These are phyloP conservation scores for Ploettnerulaceae sp. DNA, from an alignment of 2,329 filamentous ascomycete genomes.

Conservation along the genomic window DNA sequence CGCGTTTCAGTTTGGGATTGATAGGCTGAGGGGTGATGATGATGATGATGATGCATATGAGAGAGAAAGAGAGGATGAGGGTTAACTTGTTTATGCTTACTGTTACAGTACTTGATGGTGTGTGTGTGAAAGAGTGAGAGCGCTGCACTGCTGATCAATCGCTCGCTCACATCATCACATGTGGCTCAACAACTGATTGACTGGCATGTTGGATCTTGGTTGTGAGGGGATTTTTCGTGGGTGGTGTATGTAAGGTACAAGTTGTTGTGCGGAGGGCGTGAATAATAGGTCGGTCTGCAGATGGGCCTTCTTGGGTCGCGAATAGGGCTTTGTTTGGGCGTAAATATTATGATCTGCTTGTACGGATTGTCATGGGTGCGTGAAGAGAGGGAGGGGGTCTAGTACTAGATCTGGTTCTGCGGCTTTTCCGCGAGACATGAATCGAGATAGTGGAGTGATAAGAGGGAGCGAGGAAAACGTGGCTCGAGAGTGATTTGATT, in stretches of 20 bases:
- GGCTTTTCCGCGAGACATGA: constrained; percentile 3
- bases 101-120: too few species aligned
- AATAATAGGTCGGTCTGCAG: constrained; percentile 13
- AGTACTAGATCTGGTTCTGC: constrained; percentile 15
- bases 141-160: neutral
- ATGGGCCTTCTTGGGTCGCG: constrained; percentile 6
- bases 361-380: neutral
- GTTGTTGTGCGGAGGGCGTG: constrained; percentile 1
- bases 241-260: constrained; percentile 3
- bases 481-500: neutral
- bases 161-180: too few species aligned
- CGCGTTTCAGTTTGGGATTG: too few species aligned
- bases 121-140: too few species aligned
- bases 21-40: too few species aligned
- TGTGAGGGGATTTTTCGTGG: constrained; percentile 1
- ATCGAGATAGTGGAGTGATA: neutral
- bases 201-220: constrained; percentile 1
- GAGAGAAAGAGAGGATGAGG: neutral
- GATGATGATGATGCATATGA: neutral
- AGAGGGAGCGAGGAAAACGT: neutral
- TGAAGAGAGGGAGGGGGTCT: too few species aligned
- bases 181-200: too few species aligned
- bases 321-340: constrained; percentile 16
- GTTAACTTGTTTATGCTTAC: constrained; percentile 7
- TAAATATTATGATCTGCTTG: constrained; percentile 6